A percentile compares a stretch with the other conserved stretches of the same genome.
Conservation (phyloP, 768 basidiomycete genomes). For the Termitomyces sp. region DNA sequence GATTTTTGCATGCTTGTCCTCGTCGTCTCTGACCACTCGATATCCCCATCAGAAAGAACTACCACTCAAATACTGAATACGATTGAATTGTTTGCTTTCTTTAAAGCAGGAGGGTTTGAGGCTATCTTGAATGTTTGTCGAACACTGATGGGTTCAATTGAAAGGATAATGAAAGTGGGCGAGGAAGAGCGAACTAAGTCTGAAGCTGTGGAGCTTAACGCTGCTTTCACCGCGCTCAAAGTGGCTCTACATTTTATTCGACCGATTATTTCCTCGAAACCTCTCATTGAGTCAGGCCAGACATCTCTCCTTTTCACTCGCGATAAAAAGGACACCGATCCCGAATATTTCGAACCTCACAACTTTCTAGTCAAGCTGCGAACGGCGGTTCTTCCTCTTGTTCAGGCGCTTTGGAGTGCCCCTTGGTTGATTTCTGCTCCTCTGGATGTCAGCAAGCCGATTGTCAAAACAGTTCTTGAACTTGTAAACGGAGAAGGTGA, state of each 20-base stretch:
- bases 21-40: slow-evolving; percentile 5
- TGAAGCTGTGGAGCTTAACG: slow-evolving; percentile 59
- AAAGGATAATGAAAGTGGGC: slow-evolving; percentile 39
- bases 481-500: slow-evolving; percentile 81
- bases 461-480: slow-evolving; percentile 74
- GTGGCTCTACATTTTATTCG: slow-evolving; percentile 73
- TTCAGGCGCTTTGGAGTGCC: slow-evolving; percentile 74
- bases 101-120: slow-evolving; percentile 64
- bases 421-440: slow-evolving; percentile 78
- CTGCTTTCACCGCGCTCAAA: slow-evolving; percentile 78
- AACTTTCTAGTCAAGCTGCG: slow-evolving; percentile 85
- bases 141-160: slow-evolving; percentile 51
- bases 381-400: slow-evolving; percentile 57
- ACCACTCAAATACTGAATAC: slow-evolving; percentile 74
- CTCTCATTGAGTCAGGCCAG: slow-evolving; percentile 82
- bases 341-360: slow-evolving; percentile 78
- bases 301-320: slow-evolving; percentile 64
- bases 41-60: slow-evolving; percentile 55
- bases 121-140: slow-evolving; percentile 55
- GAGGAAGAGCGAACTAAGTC: slow-evolving; percentile 52
- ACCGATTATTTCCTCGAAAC: slow-evolving; percentile 71
- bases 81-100: slow-evolving; percentile 71
- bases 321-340: slow-evolving; percentile 74
- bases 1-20: slow-evolving; percentile 6
- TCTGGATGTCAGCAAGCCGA: slow-evolving; percentile 64